phyloP scores from a whole-genome alignment of 2,329 filamentous ascomycete species.

The Monosporascus sp. region DNA sequence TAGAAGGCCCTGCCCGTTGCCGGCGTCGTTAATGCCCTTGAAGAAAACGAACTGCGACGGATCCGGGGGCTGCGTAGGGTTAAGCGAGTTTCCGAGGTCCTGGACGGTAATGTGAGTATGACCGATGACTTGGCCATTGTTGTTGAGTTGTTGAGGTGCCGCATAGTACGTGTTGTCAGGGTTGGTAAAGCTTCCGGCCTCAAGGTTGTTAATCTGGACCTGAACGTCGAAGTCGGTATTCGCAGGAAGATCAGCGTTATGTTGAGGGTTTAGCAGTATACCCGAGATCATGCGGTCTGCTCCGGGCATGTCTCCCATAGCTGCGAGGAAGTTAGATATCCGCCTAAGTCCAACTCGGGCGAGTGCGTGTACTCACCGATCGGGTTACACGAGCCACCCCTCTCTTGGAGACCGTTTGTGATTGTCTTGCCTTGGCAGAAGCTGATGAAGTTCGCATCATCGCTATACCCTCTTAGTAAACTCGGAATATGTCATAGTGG shows the following conservation, averaged over 20 bases:
- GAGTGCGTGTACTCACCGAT: slow-evolving; percentile 40
- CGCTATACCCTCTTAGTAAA: slow-evolving; percentile 33
- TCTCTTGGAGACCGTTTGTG: slow-evolving; percentile 56
- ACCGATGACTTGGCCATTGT: slow-evolving; percentile 46
- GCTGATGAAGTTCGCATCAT: slow-evolving; percentile 58
- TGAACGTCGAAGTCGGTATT: slow-evolving; percentile 47
- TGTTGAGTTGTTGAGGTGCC: slow-evolving; percentile 49
- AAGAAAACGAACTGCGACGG: slow-evolving; percentile 54
- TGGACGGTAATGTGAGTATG: slow-evolving; percentile 57
- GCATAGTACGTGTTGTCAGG: slow-evolving; percentile 55
- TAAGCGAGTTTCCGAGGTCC: slow-evolving; percentile 44
- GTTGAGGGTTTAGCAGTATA: slow-evolving; percentile 47
- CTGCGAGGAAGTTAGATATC: slow-evolving; percentile 21
- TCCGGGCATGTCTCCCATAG: slow-evolving; percentile 57
- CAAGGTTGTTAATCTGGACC: slow-evolving; percentile 48
- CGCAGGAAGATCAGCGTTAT: slow-evolving; percentile 40
- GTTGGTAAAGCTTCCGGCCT: slow-evolving; percentile 56
- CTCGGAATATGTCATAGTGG: not conserved
- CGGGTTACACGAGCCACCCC: slow-evolving; percentile 58
- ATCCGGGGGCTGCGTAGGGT: slow-evolving; percentile 47
- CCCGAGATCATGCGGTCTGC: slow-evolving; percentile 51
- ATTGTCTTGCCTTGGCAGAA: slow-evolving; percentile 49
- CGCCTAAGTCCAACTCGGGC: not conserved
- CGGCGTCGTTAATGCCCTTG: slow-evolving; percentile 61
- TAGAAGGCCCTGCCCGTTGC: slow-evolving; percentile 50